Percentiles rank a stretch among this genome's conserved stretches.
Evolutionary conservation across 768 basidiomycete genomes (phyloP).

Genomic region (Boletus pseudo-olivaceus): DNA sequence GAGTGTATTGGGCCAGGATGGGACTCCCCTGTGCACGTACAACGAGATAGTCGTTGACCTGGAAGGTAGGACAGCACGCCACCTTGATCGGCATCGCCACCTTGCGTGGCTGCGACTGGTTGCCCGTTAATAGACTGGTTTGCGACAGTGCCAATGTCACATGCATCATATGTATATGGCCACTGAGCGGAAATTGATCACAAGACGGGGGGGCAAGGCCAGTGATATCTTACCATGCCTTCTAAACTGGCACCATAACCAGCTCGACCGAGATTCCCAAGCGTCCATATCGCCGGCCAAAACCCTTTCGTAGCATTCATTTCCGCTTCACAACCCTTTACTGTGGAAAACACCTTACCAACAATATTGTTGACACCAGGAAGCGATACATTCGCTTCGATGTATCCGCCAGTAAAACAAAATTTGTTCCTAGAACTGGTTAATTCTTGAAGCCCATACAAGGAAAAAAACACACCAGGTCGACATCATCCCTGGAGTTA

Average conservation of each 20-base stretch:
- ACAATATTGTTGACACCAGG: conserved; percentile 65
- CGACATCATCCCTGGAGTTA: conserved; percentile 47
- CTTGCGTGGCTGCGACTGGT: conserved; percentile 58
- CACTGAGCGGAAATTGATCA: conserved; percentile 35
- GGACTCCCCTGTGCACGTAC: conserved; percentile 77
- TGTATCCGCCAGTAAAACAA: conserved; percentile 81
- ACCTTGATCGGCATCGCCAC: conserved; percentile 49
- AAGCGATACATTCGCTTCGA: conserved; percentile 60
- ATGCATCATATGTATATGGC: conserved; percentile 69
- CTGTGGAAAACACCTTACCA: conserved; percentile 29
- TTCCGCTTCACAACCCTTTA: not conserved
- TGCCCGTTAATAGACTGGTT: conserved; percentile 76
- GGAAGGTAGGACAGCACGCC: conserved; percentile 66
- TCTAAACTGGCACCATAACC: conserved; percentile 66
- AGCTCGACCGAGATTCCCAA: conserved; percentile 59
- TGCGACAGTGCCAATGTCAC: conserved; percentile 79
- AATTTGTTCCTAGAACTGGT: conserved; percentile 70
- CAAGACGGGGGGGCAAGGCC: not conserved
- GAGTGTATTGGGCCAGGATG: conserved; percentile 79
- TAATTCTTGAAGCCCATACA: conserved; percentile 1
- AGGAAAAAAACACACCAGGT: conserved; percentile 30
- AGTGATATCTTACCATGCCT: conserved; percentile 38
- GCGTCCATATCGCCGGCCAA: conserved; percentile 57
- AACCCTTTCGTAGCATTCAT: conserved; percentile 31
- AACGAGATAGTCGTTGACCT: conserved; percentile 80